A percentile compares a stretch with the other conserved stretches of the same genome.
Conservation (phyloP, 345 rosid species). For the Salix udensis region DNA sequence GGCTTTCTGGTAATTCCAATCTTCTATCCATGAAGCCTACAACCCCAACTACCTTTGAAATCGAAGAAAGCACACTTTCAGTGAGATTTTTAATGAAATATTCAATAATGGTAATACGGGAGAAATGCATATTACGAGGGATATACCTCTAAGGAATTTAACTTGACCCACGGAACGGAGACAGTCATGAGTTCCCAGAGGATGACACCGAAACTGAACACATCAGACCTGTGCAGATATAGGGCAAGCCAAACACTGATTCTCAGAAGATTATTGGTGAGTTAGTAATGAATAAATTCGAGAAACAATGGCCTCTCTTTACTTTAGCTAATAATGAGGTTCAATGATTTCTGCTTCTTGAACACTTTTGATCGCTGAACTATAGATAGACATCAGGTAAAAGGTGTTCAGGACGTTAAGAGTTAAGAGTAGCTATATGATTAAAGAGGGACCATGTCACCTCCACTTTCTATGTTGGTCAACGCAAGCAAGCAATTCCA, state of each 20-base stretch:
- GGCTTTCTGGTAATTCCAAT: conserved; percentile 65
- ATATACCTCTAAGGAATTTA: conserved; percentile 67
- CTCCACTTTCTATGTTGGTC: not conserved
- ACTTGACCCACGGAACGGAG: conserved; percentile 71
- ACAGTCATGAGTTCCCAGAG: conserved; percentile 83
- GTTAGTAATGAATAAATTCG: not conserved
- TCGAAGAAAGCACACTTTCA: not conserved
- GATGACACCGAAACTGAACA: conserved; percentile 78
- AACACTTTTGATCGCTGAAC: not conserved
- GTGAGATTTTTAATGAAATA: not conserved
- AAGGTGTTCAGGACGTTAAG: not conserved
- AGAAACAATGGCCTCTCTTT: not conserved
- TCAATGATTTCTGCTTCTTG: not conserved
- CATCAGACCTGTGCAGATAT: conserved; percentile 62
- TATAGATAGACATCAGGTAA: not conserved
- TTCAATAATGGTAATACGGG: not conserved
- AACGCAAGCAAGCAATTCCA: not conserved
- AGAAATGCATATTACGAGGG: not conserved
- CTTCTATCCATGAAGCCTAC: conserved; percentile 96
- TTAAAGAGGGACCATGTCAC: not conserved
- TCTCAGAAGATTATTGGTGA: not conserved
- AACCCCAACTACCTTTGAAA: conserved; percentile 63
- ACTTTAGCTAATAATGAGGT: not conserved
- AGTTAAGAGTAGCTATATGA: not conserved
- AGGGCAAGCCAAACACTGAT: not conserved